Evolutionary conservation across 495 filamentous ascomycete genomes (phyloP).

Genomic region (Tuber microsphaerosporum): DNA sequence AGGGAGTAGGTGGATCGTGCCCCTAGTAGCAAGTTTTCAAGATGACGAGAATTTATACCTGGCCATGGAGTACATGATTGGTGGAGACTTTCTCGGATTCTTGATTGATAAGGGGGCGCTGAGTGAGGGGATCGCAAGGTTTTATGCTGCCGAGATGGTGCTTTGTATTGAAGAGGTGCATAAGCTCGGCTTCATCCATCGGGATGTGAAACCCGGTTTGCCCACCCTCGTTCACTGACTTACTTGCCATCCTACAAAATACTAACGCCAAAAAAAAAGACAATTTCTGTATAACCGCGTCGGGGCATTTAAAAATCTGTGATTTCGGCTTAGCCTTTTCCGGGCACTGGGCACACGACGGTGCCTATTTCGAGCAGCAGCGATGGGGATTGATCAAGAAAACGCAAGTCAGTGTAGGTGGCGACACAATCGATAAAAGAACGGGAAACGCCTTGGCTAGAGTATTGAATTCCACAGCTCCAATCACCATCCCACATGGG

Average conservation of each 20-base stretch:
- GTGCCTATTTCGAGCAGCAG: slow-evolving; percentile 73
- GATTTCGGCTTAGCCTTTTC: slow-evolving; percentile 94
- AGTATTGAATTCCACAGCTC: slow-evolving; percentile 25
- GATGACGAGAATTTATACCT: slow-evolving; percentile 72
- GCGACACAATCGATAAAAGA: slow-evolving; percentile 64
- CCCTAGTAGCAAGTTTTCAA: slow-evolving; percentile 81
- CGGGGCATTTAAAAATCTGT: slow-evolving; percentile 86
- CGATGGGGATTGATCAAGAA: slow-evolving; percentile 67
- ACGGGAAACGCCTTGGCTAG: slow-evolving; percentile 42
- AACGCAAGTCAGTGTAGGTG: slow-evolving; percentile 65
- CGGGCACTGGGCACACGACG: slow-evolving; percentile 88
- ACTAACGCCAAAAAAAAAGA: slow-evolving; percentile 45
- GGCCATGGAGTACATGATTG: slow-evolving; percentile 96
- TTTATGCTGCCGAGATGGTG: slow-evolving; percentile 92
- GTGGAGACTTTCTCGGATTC: slow-evolving; percentile 83
- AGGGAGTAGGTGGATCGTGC: slow-evolving; percentile 77
- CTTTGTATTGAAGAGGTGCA: slow-evolving; percentile 90
- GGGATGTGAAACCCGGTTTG: slow-evolving; percentile 72
- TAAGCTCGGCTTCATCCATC: slow-evolving; percentile 78
- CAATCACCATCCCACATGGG: slow-evolving; percentile 36
- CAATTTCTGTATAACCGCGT: slow-evolving; percentile 83
- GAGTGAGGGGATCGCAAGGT: slow-evolving; percentile 66
- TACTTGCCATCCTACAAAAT: neutral
- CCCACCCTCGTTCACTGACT: neutral
- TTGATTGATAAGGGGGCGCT: slow-evolving; percentile 75